Percentiles rank a stretch among this genome's conserved stretches.
Conservation (phyloP, 1,139 yeast species). For the Meyerozyma smithsonii region DNA sequence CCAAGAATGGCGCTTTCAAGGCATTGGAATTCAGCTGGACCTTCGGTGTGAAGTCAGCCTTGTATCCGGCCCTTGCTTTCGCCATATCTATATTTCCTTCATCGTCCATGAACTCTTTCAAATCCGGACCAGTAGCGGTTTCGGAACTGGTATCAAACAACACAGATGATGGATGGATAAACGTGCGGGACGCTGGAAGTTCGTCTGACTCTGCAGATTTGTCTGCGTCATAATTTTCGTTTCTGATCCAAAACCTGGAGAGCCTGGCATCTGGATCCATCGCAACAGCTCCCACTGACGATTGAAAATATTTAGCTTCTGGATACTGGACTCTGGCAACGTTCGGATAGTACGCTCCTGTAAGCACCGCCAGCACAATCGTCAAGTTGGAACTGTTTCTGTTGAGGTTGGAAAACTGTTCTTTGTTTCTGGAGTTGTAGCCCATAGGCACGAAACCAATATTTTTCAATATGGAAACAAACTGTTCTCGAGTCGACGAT, state of each 20-base stretch:
- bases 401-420: slow-evolving; percentile 25
- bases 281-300: slow-evolving; percentile 76
- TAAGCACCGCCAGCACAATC: slow-evolving; percentile 61
- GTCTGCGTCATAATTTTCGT: slow-evolving; percentile 30
- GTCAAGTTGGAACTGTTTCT: slow-evolving; percentile 46
- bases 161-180: slow-evolving; percentile 79
- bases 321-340: slow-evolving; percentile 79
- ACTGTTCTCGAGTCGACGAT: slow-evolving; percentile 64
- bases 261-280: slow-evolving; percentile 76
- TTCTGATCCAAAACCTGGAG: slow-evolving; percentile 70
- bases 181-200: slow-evolving; percentile 63
- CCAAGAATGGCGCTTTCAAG: slow-evolving; percentile 50
- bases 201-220: slow-evolving; percentile 10
- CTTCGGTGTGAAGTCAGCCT: slow-evolving; percentile 35
- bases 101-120: slow-evolving; percentile 28
- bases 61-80: slow-evolving; percentile 23
- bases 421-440: slow-evolving; percentile 24
- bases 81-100: slow-evolving; percentile 34
- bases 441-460: slow-evolving; percentile 65
- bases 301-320: slow-evolving; percentile 66
- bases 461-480: slow-evolving; percentile 61
- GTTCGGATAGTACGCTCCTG: slow-evolving; percentile 82
- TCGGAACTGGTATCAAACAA: slow-evolving; percentile 36
- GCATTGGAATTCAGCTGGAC: slow-evolving; percentile 19
- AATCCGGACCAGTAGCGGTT: slow-evolving; percentile 8